A percentile compares a stretch with the other conserved stretches of the same genome.
These are phyloP conservation scores for Dendrobium officinale DNA, from an alignment of 106 monocot species.

Conservation along the genomic window DNA sequence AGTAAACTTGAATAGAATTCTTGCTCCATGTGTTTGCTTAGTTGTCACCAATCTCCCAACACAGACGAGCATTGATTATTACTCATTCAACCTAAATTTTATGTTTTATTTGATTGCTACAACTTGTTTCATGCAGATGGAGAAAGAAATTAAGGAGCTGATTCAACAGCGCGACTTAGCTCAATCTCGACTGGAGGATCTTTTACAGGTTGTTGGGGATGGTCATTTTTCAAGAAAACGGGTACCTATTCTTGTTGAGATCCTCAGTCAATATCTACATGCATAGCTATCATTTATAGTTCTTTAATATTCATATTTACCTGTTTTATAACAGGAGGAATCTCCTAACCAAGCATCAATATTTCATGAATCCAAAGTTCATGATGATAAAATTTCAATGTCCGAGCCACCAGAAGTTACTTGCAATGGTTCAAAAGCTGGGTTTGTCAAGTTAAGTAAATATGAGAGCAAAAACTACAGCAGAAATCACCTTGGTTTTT, in stretches of 20 bases:
- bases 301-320: neutral
- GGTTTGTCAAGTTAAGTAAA: conserved; percentile 8
- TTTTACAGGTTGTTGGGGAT: conserved; percentile 41
- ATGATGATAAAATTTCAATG: conserved; percentile 36
- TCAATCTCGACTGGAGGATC: conserved; percentile 58
- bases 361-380: conserved; percentile 22
- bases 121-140: conserved; percentile 55
- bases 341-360: conserved; percentile 8
- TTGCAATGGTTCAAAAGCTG: conserved; percentile 19
- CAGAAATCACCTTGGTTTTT: neutral
- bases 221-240: conserved; percentile 34
- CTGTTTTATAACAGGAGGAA: conserved; percentile 19
- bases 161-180: conserved; percentile 66
- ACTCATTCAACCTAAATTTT: neutral
- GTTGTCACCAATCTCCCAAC: too few relatives aligned
- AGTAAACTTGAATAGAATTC: too few relatives aligned
- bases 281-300: neutral
- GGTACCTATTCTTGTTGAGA: conserved; percentile 24
- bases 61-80: neutral
- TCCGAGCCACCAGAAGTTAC: conserved; percentile 32
- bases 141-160: conserved; percentile 80
- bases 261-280: neutral
- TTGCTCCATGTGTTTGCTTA: too few relatives aligned
- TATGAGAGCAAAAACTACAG: conserved; percentile 9
- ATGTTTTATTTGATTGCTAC: neutral